Conservation (phyloP, 2,329 filamentous ascomycete species). For the Ophiostoma sp. region DNA sequence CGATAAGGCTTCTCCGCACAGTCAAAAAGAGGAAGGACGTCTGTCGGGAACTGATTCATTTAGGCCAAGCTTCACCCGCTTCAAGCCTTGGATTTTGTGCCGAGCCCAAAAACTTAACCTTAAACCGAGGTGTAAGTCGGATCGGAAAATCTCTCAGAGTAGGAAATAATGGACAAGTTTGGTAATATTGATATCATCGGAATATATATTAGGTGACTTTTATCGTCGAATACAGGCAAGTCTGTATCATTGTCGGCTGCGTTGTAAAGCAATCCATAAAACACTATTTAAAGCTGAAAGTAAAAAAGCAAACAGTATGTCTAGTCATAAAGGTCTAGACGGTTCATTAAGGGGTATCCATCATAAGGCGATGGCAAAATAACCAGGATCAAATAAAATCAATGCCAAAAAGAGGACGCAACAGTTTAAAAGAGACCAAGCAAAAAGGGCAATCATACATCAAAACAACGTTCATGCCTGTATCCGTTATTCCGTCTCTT, state of each 20-base stretch:
- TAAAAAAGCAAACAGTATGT: neutral
- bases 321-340: neutral
- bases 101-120: neutral
- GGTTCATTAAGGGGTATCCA: slow-evolving; percentile 3
- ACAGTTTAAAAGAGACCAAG: neutral
- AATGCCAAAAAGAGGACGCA: neutral
- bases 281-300: neutral
- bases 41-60: neutral
- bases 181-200: neutral
- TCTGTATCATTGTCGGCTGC: neutral
- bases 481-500: neutral
- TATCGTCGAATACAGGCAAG: neutral
- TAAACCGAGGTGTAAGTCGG: neutral
- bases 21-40: neutral
- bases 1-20: neutral
- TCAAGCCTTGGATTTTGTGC: neutral
- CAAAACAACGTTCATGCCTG: neutral
- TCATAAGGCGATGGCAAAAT: neutral
- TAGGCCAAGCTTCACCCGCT: neutral
- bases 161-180: neutral
- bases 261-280: neutral
- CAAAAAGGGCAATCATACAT: neutral
- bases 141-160: neutral
- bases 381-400: neutral
- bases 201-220: slow-evolving; percentile 2